Base-by-base conservation (phyloP, 2,329 filamentous ascomycete species). In the Amesomyces nigricolor region DNA sequence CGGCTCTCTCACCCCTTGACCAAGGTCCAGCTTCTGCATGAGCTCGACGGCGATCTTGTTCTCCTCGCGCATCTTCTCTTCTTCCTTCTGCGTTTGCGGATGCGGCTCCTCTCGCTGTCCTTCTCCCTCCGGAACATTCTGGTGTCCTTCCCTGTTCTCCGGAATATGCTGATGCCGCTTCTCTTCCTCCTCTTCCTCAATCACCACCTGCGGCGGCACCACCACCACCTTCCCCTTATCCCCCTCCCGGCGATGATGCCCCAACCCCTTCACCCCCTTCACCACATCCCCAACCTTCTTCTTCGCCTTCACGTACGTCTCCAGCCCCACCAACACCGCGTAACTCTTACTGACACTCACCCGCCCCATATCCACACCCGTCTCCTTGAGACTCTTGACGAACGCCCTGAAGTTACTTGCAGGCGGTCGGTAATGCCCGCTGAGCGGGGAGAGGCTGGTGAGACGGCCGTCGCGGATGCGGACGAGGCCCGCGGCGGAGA, bases 351-450 rank as follows among this genome's bases (percentile, higher is more conserved):
- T 89, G 45, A 95, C 88, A 16, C 84, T 87, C 10, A 95, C 84
- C 26, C 81, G 85, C 13, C 79, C 82, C 81, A 91, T 88, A 68
- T 96, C 91, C 0, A 87, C 90, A 1, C 87, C 87, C 32, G 80
- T 80, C 0, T 85, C 83, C 62, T 85, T 82, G 4, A 96, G 75
- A 8, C 78, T 85, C 58, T 84, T 81, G 2, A 95, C 80, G 65
- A 96, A 95, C 1, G 86, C 85, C 30, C 87, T 83, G 66, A 96
- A 95, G 67, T 92, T 95, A 58, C 82, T 80, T 4, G 88, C 82
- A 0, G 91, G 89, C 0, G 91, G 91, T 0, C 90, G 82, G 68
- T 96, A 96, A 71, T 96, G 91, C 0, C 91, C 91, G 63, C 81
- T 86, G 1, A 83, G 71, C 2, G 80, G 90, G 4, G 86, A 88